These are phyloP conservation scores for Trichosanthes cucumerina DNA, from an alignment of 306 rosid species.

Conservation along the genomic window DNA sequence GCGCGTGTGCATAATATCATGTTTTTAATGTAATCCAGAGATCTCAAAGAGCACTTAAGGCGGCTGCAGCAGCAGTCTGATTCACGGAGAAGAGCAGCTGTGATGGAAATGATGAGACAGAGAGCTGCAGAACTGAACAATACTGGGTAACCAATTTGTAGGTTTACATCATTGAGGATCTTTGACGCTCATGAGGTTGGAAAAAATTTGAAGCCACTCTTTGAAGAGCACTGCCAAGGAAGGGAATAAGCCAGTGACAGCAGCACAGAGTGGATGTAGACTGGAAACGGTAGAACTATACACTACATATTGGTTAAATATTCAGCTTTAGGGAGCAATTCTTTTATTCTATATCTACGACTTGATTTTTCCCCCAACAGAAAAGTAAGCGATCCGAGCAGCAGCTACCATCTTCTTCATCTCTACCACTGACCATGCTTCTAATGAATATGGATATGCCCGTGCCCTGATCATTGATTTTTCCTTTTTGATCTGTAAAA, in stretches of 20 bases:
- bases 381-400: constrained; percentile 1
- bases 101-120: constrained; percentile 99
- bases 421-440: background rate
- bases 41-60: constrained; percentile 85
- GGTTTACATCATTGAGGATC: constrained; percentile 20
- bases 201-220: constrained; percentile 23
- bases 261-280: constrained; percentile 8
- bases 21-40: constrained; percentile 40
- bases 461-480: background rate
- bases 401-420: background rate
- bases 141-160: constrained; percentile 42
- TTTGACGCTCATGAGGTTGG: constrained; percentile 13
- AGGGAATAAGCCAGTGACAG: constrained; percentile 19
- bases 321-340: constrained; percentile 20
- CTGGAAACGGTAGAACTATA: constrained; percentile 28
- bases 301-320: constrained; percentile 27
- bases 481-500: constrained; percentile 2
- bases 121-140: constrained; percentile 91
- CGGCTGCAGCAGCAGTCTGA: constrained; percentile 97
- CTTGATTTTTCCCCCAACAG: constrained; percentile 16
- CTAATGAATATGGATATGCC: background rate
- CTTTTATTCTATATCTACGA: constrained; percentile 17
- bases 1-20: too few relatives aligned
- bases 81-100: constrained; percentile 93
- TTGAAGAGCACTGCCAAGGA: constrained; percentile 17